Evolutionary conservation across 108 stramenopile species (phyloP).

Genomic region (Nannochloropsis gaditana): DNA sequence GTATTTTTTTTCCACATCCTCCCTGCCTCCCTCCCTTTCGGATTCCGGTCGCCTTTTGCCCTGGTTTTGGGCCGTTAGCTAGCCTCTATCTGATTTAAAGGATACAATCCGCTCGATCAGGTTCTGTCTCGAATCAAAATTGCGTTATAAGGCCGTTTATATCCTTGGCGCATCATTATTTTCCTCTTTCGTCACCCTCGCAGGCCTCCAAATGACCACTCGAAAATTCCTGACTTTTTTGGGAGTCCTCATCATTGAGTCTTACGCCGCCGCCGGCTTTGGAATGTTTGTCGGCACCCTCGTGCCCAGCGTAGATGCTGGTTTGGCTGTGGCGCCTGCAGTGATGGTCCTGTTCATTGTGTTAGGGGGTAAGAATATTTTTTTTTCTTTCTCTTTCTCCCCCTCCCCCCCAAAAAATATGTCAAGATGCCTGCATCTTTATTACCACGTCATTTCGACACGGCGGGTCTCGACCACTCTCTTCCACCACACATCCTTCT

Average conservation of each 20-base stretch:
- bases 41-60: not conserved
- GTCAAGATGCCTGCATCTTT: not conserved
- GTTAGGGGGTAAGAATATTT: constrained; percentile 25
- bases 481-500: not conserved
- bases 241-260: constrained; percentile 54
- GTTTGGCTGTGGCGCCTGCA: constrained; percentile 39
- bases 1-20: not conserved
- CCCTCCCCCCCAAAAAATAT: not conserved
- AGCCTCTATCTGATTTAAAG: no score
- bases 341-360: constrained; percentile 45
- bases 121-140: no score
- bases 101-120: no score
- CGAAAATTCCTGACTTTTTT: constrained; percentile 69
- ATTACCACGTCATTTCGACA: not conserved
- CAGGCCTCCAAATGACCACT: constrained; percentile 35
- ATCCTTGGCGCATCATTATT: no score
- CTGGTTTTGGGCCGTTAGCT: not conserved
- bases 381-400: not conserved
- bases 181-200: no score
- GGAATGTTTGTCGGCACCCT: constrained; percentile 46
- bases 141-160: no score
- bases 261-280: constrained; percentile 36
- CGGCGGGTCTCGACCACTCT: not conserved
- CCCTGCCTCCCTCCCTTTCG: not conserved
- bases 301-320: constrained; percentile 37